Evolutionary conservation across 2,329 filamentous ascomycete genomes (phyloP), one percentile per base, ranked within the genome.

Genomic region (Penicillium occitanis): DNA sequence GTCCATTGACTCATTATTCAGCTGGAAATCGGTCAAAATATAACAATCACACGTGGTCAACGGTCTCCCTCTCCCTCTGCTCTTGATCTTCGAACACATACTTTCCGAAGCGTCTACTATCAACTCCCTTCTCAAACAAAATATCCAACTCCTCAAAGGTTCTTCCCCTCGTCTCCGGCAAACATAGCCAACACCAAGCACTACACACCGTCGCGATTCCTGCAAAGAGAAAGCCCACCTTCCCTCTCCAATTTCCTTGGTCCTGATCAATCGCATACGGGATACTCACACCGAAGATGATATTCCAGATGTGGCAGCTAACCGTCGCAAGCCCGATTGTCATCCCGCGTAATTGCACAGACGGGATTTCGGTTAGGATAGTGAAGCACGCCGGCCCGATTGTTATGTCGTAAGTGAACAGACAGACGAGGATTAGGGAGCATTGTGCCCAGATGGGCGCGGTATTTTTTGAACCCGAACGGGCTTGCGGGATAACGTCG

Each of bases 121-220:
- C 42, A 10, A 44, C n/a, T 7, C 22, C 22, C 19, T 46, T 28
- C 17, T 44, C 13, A 30, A 60, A 60, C 57, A 60, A 6, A 42
- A 60, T 14, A 30, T 60, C 57, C 19, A 60, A 30, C 11, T 60
- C 57, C 17, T 60, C 57, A 60, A 44, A 46, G 1, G 57, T 60
- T 17, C 57, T 25, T 22, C 19, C 37, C 4, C 14, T 60, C 8
- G 58, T 60, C 37, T 60, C 58, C 2, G 58, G 58, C 3, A 60
- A 19, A 30, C 22, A 46, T 2, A 60, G 14, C 5, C 8, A 60
- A 33, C 37, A 44, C 58, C 58, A 60, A 6, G 17, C 13, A 46
- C 8, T 44, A 22, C 37, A 46, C 8, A 46, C 2, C 2, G 25
- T 14, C 2, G 25, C 25, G 10, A 60, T 44, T 1, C 58, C 58